These are phyloP conservation scores for Dryas integrifolia DNA, from an alignment of 331 rosid genomes.

Conservation along the genomic window DNA sequence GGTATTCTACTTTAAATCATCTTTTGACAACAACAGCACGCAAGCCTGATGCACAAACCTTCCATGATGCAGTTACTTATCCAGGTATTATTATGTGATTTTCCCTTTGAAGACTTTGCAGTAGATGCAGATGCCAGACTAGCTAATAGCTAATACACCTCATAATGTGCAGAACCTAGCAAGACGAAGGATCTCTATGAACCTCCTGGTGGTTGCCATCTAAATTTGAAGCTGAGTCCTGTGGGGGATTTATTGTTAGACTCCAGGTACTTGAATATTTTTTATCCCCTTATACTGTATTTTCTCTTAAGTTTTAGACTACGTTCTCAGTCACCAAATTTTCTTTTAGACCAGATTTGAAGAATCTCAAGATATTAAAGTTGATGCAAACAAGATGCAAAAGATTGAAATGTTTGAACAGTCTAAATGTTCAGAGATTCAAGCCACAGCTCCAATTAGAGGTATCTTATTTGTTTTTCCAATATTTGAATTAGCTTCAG, in stretches of 20 bases:
- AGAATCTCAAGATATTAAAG: constrained; percentile 38
- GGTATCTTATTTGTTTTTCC: constrained; percentile 41
- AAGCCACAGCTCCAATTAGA: constrained; percentile 36
- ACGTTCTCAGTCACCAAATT: constrained; percentile 17
- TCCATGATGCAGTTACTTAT: constrained; percentile 30
- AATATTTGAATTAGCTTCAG: too few relatives aligned
- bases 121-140: constrained; percentile 5
- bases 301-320: constrained; percentile 17
- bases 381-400: constrained; percentile 30
- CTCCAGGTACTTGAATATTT: constrained; percentile 38
- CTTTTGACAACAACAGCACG: constrained; percentile 30
- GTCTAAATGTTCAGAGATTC: constrained; percentile 35
- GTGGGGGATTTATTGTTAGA: constrained; percentile 37
- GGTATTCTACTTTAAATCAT: constrained; percentile 49
- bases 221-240: constrained; percentile 22
- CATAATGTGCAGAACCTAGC: constrained; percentile 38
- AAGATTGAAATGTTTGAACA: constrained; percentile 30
- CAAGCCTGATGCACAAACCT: constrained; percentile 31
- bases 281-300: constrained; percentile 6
- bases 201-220: constrained; percentile 23
- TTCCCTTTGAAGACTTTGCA: neutral
- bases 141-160: constrained; percentile 20
- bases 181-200: constrained; percentile 36
- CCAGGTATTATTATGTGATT: constrained; percentile 47
- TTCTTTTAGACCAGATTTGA: constrained; percentile 39